Conservation (phyloP, 148 eudicot genomes). For the Beta vulgaris region DNA sequence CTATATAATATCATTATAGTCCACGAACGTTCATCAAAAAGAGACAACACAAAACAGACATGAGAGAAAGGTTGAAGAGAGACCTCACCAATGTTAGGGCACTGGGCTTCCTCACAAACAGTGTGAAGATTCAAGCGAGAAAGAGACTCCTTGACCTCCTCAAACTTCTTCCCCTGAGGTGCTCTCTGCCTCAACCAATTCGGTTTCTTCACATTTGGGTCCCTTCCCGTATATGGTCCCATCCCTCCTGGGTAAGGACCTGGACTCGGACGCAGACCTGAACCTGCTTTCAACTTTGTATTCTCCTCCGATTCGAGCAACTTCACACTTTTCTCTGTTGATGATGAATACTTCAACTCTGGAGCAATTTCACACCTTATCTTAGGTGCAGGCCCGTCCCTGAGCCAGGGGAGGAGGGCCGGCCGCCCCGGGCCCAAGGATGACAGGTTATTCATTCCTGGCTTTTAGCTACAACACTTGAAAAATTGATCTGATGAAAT, state of each 20-base stretch:
- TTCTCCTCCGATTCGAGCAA: conserved; percentile 20
- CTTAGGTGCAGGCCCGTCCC: too few species aligned
- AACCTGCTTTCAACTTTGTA: background rate
- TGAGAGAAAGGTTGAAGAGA: background rate
- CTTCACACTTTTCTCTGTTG: background rate
- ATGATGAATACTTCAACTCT: too few species aligned
- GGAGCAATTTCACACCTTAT: conserved; percentile 14
- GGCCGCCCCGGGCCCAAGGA: too few species aligned
- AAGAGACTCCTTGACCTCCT: conserved; percentile 69
- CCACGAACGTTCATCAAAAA: background rate
- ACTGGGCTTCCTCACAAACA: conserved; percentile 92
- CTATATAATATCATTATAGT: too few species aligned
- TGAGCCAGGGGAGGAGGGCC: too few species aligned
- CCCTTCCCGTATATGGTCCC: conserved; percentile 69
- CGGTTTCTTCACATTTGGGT: conserved; percentile 81
- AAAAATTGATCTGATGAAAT: too few species aligned
- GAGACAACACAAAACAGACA: background rate
- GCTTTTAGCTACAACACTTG: too few species aligned
- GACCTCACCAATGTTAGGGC: conserved; percentile 88
- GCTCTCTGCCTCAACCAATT: conserved; percentile 87
- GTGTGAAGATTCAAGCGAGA: conserved; percentile 74
- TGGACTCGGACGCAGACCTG: too few species aligned
- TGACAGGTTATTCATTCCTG: too few species aligned
- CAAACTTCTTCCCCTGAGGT: conserved; percentile 69
- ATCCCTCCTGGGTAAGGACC: conserved; percentile 38